These are phyloP conservation scores for Calonectria hongkongensis DNA, from an alignment of 2,329 filamentous ascomycete genomes.

Conservation along the genomic window DNA sequence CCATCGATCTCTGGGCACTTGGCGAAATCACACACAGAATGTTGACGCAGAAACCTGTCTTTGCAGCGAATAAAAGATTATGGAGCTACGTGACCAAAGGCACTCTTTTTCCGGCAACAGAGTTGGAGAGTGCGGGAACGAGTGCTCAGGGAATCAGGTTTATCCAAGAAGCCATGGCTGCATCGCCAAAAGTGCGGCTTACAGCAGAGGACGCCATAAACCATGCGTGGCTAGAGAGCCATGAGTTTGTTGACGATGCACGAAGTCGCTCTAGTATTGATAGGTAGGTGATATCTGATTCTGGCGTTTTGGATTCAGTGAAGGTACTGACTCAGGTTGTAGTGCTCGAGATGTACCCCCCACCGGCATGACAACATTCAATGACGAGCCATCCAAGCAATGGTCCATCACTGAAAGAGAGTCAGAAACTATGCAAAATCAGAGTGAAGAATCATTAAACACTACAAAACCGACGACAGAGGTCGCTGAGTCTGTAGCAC, in stretches of 20 bases:
- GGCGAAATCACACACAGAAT: conserved; percentile 13
- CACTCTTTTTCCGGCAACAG: background rate
- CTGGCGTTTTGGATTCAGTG: too few species aligned
- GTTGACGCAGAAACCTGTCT: conserved; percentile 2
- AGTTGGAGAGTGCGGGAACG: background rate
- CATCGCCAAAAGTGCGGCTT: background rate
- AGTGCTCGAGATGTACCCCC: background rate
- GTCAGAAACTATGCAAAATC: background rate
- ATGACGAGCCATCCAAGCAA: conserved; percentile 1
- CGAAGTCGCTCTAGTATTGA: conserved; percentile 3
- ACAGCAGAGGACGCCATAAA: conserved; percentile 1
- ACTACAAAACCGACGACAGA: too few species aligned
- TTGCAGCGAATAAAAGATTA: background rate
- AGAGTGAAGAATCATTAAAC: background rate
- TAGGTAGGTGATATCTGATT: background rate
- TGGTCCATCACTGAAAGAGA: background rate
- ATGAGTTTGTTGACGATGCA: conserved; percentile 3
- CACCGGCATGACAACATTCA: background rate
- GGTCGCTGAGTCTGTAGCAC: too few species aligned
- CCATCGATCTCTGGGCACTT: background rate
- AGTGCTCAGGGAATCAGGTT: conserved; percentile 1
- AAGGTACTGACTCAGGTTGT: background rate
- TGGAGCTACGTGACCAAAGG: conserved; percentile 18
- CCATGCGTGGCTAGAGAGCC: background rate
- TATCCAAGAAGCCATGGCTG: background rate